Evolutionary conservation across 176 grass and related monocot species (phyloP).

Genomic region (Triticum aestivum): DNA sequence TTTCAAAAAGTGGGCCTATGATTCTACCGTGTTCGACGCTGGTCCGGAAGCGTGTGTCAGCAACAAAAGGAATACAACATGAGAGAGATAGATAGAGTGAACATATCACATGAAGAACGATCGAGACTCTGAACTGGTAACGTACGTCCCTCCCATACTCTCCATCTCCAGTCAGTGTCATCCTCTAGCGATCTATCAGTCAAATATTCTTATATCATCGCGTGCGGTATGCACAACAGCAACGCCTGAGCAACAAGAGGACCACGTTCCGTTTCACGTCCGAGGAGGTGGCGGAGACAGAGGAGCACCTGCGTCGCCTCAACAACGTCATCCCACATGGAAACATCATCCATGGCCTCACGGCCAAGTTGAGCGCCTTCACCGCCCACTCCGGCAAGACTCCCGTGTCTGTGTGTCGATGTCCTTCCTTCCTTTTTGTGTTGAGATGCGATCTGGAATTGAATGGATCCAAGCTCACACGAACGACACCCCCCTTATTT

Average conservation of each 20-base stretch:
- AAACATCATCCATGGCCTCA: conserved; percentile 51
- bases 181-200: not conserved
- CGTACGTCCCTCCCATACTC: not conserved
- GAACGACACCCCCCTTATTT: too few relatives aligned
- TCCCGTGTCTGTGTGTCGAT: not conserved
- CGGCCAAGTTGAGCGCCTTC: conserved; percentile 73
- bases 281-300: conserved; percentile 80
- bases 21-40: too few relatives aligned
- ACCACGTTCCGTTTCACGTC: conserved; percentile 70
- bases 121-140: not conserved
- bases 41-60: too few relatives aligned
- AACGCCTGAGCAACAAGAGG: conserved; percentile 31
- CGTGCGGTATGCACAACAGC: not conserved
- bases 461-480: too few relatives aligned
- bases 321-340: conserved; percentile 68
- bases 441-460: too few relatives aligned
- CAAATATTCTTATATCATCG: not conserved
- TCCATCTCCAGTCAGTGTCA: not conserved
- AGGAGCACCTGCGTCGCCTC: conserved; percentile 58
- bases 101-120: not conserved
- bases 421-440: too few relatives aligned
- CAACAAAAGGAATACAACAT: not conserved
- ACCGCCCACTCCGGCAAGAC: conserved; percentile 59
- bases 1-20: too few relatives aligned
- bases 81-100: not conserved